Percentiles rank a stretch among this genome's conserved stretches.
Conservation (phyloP, 257 asterid species). For the Capsicum baccatum region DNA sequence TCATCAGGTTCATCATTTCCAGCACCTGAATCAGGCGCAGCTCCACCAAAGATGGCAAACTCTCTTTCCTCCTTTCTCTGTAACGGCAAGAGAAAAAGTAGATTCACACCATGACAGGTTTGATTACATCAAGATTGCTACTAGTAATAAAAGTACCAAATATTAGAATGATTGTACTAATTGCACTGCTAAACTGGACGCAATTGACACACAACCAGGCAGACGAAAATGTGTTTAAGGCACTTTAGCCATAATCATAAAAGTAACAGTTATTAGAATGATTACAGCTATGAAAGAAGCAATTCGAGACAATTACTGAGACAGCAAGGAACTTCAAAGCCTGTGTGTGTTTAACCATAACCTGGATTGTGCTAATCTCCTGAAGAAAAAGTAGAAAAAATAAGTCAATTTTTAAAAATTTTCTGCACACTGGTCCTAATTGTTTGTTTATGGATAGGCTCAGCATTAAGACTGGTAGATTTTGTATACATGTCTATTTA, state of each 20-base stretch:
- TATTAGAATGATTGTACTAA: not conserved
- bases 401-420: not conserved
- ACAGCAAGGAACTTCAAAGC: constrained; percentile 13
- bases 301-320: not conserved
- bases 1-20: constrained; percentile 45
- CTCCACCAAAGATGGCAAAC: constrained; percentile 68
- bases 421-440: not conserved
- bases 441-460: not conserved
- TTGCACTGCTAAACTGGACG: not conserved
- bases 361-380: constrained; percentile 11
- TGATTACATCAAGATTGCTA: not conserved
- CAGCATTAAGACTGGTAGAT: not conserved
- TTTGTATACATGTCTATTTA: not conserved
- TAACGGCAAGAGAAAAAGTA: constrained; percentile 25
- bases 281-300: not conserved
- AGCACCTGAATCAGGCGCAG: constrained; percentile 54
- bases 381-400: not conserved
- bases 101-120: constrained; percentile 12
- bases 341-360: not conserved
- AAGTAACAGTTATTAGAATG: not conserved
- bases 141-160: not conserved
- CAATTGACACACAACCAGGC: not conserved
- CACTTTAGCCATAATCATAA: constrained; percentile 7
- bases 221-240: not conserved
- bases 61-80: constrained; percentile 89